A percentile compares a stretch with the other conserved stretches of the same genome.
phyloP scores from a whole-genome alignment of 2,329 filamentous ascomycete genomes.

The Talaromyces albobiverticillius region DNA sequence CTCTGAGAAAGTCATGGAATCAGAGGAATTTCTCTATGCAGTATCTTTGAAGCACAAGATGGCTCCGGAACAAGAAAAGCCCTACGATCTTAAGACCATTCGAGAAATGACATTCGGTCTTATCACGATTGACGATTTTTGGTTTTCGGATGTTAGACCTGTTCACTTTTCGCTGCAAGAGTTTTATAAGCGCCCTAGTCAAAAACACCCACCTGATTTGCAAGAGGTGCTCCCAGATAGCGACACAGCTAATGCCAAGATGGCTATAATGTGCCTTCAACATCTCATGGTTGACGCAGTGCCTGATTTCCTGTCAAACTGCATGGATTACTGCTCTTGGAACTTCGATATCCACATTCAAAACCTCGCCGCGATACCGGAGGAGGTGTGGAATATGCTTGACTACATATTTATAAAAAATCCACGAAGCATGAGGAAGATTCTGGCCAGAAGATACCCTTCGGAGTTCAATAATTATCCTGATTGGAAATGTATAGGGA shows the following conservation, averaged over 20 bases:
- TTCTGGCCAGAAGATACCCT: conserved; percentile 10
- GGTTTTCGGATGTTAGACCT: not conserved
- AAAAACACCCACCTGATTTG: conserved; percentile 6
- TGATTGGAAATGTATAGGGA: conserved; percentile 3
- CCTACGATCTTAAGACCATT: conserved; percentile 1
- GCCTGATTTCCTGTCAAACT: too few species aligned
- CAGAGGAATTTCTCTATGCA: not conserved
- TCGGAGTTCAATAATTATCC: not conserved
- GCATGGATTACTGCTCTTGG: too few species aligned
- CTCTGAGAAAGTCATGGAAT: not conserved
- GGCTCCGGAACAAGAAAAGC: not conserved
- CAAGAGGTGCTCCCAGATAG: conserved; percentile 1
- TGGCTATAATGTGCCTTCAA: conserved; percentile 14
- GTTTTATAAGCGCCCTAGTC: not conserved
- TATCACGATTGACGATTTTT: not conserved
- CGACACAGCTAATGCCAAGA: conserved; percentile 8
- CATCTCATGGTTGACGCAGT: conserved; percentile 6
- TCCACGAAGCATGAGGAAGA: not conserved
- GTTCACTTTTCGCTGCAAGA: conserved; percentile 15
- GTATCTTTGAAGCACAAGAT: conserved; percentile 3
- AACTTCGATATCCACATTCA: conserved; percentile 14
- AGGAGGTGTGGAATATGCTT: conserved; percentile 7
- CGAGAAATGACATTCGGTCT: conserved; percentile 5
- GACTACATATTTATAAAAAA: conserved; percentile 7
- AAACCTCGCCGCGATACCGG: not conserved